Evolutionary conservation across 495 filamentous ascomycete species (phyloP), one percentile per base, ranked within the genome.

Genomic region (Penicillium canescens): DNA sequence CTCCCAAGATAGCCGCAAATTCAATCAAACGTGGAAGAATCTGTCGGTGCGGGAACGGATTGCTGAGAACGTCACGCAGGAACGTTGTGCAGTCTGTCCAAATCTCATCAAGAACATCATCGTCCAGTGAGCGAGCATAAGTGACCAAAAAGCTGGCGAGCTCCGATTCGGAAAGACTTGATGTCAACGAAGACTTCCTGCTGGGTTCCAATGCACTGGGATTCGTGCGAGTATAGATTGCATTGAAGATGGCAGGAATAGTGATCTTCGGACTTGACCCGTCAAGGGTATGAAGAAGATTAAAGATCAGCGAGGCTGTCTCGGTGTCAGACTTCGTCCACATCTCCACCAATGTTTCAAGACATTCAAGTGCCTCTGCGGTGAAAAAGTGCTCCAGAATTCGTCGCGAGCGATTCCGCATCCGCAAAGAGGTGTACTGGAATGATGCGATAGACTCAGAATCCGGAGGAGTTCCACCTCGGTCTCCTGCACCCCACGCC

Each of bases 61-160:
- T 98, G 39, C 87, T 86, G 24, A 98, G 76, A 6, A 98, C 83
- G 69, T 98, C 95, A 47, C 84, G 86, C 39, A 98, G 67, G 69
- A 99, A 99, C 1, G 86, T 83, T 61, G 91, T 91, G 67, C 93
- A 98, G 62, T 99, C 95, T 35, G 82, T 76, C 94, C 94, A 99
- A 28, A 99, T 96, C 70, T 99, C 94, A 62, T 99, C 95, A 78
- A 98, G 93, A n/a, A 94, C 88, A 76, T 99, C 94, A 59, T 99
- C 94, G 61, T 99, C 94, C 12, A 96, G 75, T 3, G 91, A 93
- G 20, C 83, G 81, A 2, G 91, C 86, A 65, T 98, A 99, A 42
- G 91, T 88, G 5, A 94, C 86, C 49, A 98, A 70, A 65, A 98
- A 99, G 16, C 86, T 82, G 8, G 92, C 90, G 13, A 98, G 73